Evolutionary conservation across 2,329 filamentous ascomycete genomes (phyloP).

Genomic region (Fusarium clavum): DNA sequence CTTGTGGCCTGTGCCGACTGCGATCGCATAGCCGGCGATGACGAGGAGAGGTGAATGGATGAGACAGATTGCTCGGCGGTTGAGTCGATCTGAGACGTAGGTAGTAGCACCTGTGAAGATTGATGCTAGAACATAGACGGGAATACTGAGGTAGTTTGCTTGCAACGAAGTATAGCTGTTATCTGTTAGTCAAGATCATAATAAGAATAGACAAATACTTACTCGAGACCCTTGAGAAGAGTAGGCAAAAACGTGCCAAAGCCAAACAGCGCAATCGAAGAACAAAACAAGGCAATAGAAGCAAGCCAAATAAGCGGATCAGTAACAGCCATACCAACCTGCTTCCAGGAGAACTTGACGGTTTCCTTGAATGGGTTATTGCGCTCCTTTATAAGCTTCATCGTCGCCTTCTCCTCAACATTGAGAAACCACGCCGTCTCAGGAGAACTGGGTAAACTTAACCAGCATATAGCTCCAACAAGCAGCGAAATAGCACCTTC

Average conservation of each 20-base stretch:
- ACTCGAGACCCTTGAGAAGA: constrained; percentile 52
- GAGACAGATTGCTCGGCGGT: constrained; percentile 39
- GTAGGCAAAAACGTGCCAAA: constrained; percentile 53
- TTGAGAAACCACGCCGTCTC: constrained; percentile 59
- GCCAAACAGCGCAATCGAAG: constrained; percentile 48
- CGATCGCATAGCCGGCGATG: constrained; percentile 47
- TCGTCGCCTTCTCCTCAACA: constrained; percentile 52
- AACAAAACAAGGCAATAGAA: constrained; percentile 24
- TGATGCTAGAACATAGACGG: constrained; percentile 47
- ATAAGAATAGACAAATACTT: neutral
- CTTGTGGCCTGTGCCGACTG: constrained; percentile 43
- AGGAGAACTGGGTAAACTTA: constrained; percentile 59
- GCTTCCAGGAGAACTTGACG: constrained; percentile 40
- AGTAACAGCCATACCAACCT: constrained; percentile 37
- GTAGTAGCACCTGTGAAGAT: constrained; percentile 31
- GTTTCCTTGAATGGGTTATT: constrained; percentile 3
- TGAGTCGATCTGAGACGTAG: constrained; percentile 42
- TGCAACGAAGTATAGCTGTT: constrained; percentile 42
- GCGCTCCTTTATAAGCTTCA: constrained; percentile 41
- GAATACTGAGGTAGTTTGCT: constrained; percentile 53
- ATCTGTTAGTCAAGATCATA: neutral
- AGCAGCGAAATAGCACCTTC: constrained; percentile 54
- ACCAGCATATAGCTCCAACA: constrained; percentile 49
- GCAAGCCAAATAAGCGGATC: constrained; percentile 50
- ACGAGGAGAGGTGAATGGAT: constrained; percentile 37